These are phyloP conservation scores for Carpinus viminea DNA, from an alignment of 306 rosid genomes.

Conservation along the genomic window DNA sequence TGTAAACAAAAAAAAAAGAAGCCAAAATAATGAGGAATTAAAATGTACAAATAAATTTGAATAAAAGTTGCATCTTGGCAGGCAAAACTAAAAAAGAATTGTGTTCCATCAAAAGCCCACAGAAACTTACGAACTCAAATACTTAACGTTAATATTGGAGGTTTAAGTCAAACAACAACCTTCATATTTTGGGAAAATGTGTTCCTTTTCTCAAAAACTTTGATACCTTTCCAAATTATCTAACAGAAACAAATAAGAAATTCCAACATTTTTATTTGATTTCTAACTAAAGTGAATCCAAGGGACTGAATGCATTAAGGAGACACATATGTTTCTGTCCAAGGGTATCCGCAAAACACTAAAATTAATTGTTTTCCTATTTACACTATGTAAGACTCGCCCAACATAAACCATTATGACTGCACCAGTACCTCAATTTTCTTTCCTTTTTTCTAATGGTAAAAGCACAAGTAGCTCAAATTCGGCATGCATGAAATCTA, in stretches of 20 bases:
- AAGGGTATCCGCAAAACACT: not conserved
- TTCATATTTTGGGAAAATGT: slow-evolving; percentile 22
- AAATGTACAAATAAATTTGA: slow-evolving; percentile 26
- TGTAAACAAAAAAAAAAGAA: slow-evolving; percentile 18
- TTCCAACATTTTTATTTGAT: not conserved
- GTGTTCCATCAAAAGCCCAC: slow-evolving; percentile 28
- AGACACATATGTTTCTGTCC: not conserved
- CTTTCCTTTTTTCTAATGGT: not conserved
- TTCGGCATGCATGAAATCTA: slow-evolving; percentile 6
- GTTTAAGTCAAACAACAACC: slow-evolving; percentile 15
- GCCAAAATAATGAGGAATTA: slow-evolving; percentile 32
- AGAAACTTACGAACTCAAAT: slow-evolving; percentile 4
- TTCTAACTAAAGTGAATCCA: not conserved
- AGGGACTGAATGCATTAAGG: not conserved
- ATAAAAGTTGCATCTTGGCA: slow-evolving; percentile 7
- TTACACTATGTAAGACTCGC: not conserved
- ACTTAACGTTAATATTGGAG: slow-evolving; percentile 34
- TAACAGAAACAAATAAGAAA: slow-evolving; percentile 1
- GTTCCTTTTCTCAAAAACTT: slow-evolving; percentile 20
- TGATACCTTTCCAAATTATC: slow-evolving; percentile 27
- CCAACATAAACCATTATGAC: not conserved
- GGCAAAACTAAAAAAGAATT: not conserved
- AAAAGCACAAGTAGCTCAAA: not conserved
- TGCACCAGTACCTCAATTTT: not conserved
- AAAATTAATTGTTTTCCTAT: not conserved